phyloP scores from a whole-genome alignment of 352 stramenopile genomes.

The Globisporangium alternatum region DNA sequence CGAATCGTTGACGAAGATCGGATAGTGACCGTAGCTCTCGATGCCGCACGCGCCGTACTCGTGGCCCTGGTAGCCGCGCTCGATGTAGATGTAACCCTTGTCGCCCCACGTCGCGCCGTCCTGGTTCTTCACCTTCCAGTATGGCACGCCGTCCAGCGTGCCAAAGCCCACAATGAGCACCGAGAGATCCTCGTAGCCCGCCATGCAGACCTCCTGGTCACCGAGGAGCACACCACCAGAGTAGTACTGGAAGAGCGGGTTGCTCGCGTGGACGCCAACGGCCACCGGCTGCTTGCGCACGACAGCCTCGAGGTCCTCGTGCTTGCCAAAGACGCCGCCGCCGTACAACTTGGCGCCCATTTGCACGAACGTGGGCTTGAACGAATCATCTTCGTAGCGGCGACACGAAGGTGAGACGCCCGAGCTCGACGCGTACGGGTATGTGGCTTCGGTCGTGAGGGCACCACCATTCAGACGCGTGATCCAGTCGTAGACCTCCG shows the following conservation, averaged over 20 bases:
- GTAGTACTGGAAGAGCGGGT: constrained; percentile 10
- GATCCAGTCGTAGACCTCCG: constrained; percentile 15
- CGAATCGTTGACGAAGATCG: constrained; percentile 4
- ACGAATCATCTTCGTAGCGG: constrained; percentile 10
- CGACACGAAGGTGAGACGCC: not conserved
- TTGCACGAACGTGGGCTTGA: constrained; percentile 7
- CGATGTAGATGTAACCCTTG: constrained; percentile 31
- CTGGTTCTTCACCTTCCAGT: constrained; percentile 48
- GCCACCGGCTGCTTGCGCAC: constrained; percentile 9
- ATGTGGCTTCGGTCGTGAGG: constrained; percentile 12
- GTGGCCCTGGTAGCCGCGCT: constrained; percentile 34
- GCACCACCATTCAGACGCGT: constrained; percentile 10
- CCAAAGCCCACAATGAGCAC: constrained; percentile 37
- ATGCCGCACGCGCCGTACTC: constrained; percentile 52
- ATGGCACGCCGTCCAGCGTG: constrained; percentile 17
- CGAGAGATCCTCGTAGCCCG: constrained; percentile 27
- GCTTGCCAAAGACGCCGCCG: constrained; percentile 1
- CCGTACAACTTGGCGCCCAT: constrained; percentile 13
- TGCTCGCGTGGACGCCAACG: not conserved
- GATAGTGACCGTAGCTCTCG: constrained; percentile 18
- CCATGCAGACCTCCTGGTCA: constrained; percentile 26
- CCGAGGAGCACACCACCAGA: constrained; percentile 8
- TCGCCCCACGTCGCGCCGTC: constrained; percentile 34
- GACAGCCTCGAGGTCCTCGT: constrained; percentile 10
- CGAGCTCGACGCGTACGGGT: constrained; percentile 12